phyloP scores from a whole-genome alignment of 257 asterid species.

The Prunella vulgaris region DNA sequence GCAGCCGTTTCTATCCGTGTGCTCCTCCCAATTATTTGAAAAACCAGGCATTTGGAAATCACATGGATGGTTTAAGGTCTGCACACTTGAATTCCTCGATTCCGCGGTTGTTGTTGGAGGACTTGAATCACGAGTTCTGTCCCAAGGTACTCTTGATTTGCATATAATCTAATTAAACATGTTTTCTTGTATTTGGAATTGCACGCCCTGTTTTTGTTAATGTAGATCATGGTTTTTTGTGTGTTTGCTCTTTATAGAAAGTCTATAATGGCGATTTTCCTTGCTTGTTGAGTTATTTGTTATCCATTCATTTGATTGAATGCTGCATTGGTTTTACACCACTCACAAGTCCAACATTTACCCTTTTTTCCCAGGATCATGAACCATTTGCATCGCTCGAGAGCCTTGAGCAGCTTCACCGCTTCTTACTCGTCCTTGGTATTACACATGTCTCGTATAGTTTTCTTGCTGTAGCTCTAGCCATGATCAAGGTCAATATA shows the following conservation, averaged over 20 bases:
- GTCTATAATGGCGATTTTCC: background rate
- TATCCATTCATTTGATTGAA: too few relatives aligned
- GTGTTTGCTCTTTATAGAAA: too few relatives aligned
- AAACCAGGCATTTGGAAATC: conserved; percentile 18
- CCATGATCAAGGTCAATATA: conserved; percentile 70
- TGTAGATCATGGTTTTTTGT: too few relatives aligned
- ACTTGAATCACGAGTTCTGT: conserved; percentile 35
- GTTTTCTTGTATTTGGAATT: background rate
- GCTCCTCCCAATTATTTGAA: conserved; percentile 27
- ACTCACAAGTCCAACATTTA: background rate
- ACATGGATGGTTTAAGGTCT: conserved; percentile 24
- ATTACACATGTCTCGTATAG: conserved; percentile 77
- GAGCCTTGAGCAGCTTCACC: conserved; percentile 96
- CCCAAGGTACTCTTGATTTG: conserved; percentile 48
- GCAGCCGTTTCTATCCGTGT: conserved; percentile 86
- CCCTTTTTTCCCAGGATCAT: conserved; percentile 43
- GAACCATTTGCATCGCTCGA: conserved; percentile 88
- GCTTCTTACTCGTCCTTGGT: conserved; percentile 81
- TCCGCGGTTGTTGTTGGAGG: conserved; percentile 37
- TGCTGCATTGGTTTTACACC: background rate
- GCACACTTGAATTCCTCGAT: conserved; percentile 37
- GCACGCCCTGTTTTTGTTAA: background rate
- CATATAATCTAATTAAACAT: background rate
- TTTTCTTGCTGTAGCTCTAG: conserved; percentile 69
- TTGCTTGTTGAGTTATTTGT: background rate